Evolutionary conservation across 2,329 filamentous ascomycete genomes (phyloP), one percentile per base, ranked within the genome.

Genomic region (Zalaria sp.): DNA sequence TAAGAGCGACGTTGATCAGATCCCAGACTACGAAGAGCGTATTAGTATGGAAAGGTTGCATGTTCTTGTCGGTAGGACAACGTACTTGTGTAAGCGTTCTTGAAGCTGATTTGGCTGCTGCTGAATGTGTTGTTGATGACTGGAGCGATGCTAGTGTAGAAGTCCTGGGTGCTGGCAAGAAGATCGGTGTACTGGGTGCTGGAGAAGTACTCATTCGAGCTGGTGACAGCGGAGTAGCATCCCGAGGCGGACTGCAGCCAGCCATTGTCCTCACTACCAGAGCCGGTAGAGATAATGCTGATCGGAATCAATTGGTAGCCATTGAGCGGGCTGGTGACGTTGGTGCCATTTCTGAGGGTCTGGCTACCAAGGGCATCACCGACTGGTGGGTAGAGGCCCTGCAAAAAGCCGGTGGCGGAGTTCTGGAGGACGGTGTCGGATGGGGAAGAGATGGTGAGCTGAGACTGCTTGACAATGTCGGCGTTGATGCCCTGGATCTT

Each of bases 221-320:
- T 77, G 40, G 66, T 57, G 37, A 66, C 64, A 18, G 73, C 73
- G 46, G 71, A 70, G 10, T 63, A 62, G 57, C 76, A 79, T 47
- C 65, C 67, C 39, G 64, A 71, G 4, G 72, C 63, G 45, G 70
- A 68, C 53, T 79, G 73, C 28, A 80, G 57, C 76, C 75, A 79
- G 40, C 64, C 64, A 5, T 61, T 61, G 52, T 46, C 43, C 39
- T 48, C 46, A 65, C 43, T 42, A 32, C 45, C 42, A 8, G 76
- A 57, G 58, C 76, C 76, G 2, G 66, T 69, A 3, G 67, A 58
- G 27, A 82, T 68, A 3, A 73, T 65, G 45, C 78, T 73, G 42
- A 95, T 68, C 11, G 84, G 83, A 50, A 93, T 81, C 46, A 91
- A 75, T 62, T 95, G 88, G 58, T 87, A 93, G 26, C 87, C 87